phyloP scores from a whole-genome alignment of 306 rosid species.

The Vicia sativa region DNA sequence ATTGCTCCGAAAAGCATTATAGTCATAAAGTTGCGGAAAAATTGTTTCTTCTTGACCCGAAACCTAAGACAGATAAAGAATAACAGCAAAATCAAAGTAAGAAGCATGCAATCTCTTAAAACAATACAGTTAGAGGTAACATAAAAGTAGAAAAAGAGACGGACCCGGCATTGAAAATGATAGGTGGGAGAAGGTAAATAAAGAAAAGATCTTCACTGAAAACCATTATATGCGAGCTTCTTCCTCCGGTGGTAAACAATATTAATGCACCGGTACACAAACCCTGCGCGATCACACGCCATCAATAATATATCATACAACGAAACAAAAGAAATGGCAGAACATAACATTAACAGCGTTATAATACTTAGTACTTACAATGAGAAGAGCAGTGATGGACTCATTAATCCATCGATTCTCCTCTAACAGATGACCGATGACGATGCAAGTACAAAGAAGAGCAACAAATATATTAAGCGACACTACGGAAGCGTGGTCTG shows the following conservation, averaged over 20 bases:
- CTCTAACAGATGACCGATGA: constrained; percentile 84
- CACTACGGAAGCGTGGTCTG: constrained; percentile 82
- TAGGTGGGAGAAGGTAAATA: constrained; percentile 94
- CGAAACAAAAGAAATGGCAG: background rate
- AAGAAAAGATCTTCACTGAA: constrained; percentile 97
- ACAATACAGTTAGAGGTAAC: background rate
- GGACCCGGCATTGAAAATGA: constrained; percentile 98
- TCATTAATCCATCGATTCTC: constrained; percentile 90
- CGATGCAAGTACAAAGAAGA: constrained; percentile 84
- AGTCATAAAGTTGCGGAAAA: constrained; percentile 87
- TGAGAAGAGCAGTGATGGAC: constrained; percentile 87
- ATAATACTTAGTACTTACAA: constrained; percentile 53
- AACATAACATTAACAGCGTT: background rate
- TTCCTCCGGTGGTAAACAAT: constrained; percentile 74
- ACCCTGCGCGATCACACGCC: constrained; percentile 57
- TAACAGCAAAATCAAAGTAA: constrained; percentile 30
- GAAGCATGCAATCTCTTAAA: background rate
- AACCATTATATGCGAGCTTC: constrained; percentile 79
- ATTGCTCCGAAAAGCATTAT: constrained; percentile 89
- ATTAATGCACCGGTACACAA: constrained; percentile 77
- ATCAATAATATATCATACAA: background rate
- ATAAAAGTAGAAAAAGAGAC: background rate
- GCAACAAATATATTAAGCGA: constrained; percentile 86
- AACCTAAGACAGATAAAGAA: constrained; percentile 58
- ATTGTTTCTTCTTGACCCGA: constrained; percentile 96